Conservation (phyloP, 2,329 filamentous ascomycete species). For the Phoma sp. region DNA sequence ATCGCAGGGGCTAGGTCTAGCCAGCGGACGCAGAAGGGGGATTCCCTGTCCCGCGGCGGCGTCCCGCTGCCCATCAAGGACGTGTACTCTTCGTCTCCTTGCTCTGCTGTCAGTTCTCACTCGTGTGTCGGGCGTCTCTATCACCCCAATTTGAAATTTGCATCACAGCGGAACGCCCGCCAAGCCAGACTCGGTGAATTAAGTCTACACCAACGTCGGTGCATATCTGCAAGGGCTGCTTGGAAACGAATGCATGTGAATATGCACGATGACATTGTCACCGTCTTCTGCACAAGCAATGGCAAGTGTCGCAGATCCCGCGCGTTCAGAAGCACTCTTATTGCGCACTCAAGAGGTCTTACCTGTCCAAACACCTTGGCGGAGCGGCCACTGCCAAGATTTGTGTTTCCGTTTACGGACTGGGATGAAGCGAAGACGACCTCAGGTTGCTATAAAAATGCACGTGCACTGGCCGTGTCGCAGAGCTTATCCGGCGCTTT, state of each 20-base stretch:
- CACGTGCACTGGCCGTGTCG: conserved; percentile 27
- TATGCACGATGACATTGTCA: background rate
- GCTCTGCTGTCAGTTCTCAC: background rate
- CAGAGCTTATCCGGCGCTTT: conserved; percentile 38
- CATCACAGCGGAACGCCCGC: conserved; percentile 8
- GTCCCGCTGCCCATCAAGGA: background rate
- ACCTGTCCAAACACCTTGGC: conserved; percentile 33
- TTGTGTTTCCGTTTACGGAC: conserved; percentile 18
- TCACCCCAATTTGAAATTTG: conserved; percentile 6
- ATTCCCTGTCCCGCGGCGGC: background rate
- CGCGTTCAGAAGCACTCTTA: conserved; percentile 12
- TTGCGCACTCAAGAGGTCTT: conserved; percentile 16
- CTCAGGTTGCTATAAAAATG: conserved; percentile 26
- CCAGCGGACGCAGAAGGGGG: background rate
- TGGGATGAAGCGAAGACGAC: conserved; percentile 29
- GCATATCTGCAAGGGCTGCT: background rate
- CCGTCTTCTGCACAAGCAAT: conserved; percentile 10
- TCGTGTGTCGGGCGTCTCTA: background rate
- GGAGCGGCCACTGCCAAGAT: conserved; percentile 31
- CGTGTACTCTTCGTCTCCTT: too few relatives aligned
- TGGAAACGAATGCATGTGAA: background rate
- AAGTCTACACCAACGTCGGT: background rate
- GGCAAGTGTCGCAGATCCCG: conserved; percentile 6
- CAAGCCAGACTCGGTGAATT: conserved; percentile 11
- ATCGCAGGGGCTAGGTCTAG: conserved; percentile 3